Base-by-base conservation (phyloP, 2,329 filamentous ascomycete species). In the Colletotrichum paranaense region DNA sequence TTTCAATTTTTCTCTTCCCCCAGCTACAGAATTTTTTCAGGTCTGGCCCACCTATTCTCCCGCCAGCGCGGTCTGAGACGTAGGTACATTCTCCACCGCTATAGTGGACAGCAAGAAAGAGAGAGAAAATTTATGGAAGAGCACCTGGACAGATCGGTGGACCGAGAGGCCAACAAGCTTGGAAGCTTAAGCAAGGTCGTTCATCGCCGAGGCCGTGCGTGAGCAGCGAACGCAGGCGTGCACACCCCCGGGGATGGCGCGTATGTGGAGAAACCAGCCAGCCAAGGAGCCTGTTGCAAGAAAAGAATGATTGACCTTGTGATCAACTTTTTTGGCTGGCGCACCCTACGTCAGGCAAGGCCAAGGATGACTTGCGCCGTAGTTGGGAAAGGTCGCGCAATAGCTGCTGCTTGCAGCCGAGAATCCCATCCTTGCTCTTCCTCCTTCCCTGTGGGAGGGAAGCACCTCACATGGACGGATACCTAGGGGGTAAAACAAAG, bases 231-330 rank as follows among this genome's bases (percentile, higher is more conserved):
- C 14, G 16, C 38, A 42, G 32, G 16, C 38, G 38, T 19, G 38
- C 38, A 42, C 38, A 42, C 38, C 16, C 14, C 26, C n/a, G 11
- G n/a, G n/a, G 32, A 53, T 35, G 60, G 65, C 67, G 59, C 67
- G 49, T 69, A 56, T 56, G 70, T 73, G 70, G 71, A 53, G 71
- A 38, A 56, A 55, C 66, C n/a, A 30, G 28, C 32, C 62, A 60
- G 62, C 28, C 68, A 66, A 57, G 30, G 30, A 22, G 49, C 9
- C 49, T 32, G n/a, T 46, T 16, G 35, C 11, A 26, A 35, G 32
- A 55, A 66, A 63, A 59, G 63, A 74, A 75, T 75, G 63, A 30
- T 26, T 24, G 68, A 56, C 74, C 74, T 62, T 74, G 74, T 75
- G 74, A 75, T 74, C 72, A 72, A 35, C 60, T 70, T 75, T 38